A percentile compares a stretch with the other conserved stretches of the same genome.
phyloP scores from a whole-genome alignment of 2,329 filamentous ascomycete species.

The Falciphora oryzae region DNA sequence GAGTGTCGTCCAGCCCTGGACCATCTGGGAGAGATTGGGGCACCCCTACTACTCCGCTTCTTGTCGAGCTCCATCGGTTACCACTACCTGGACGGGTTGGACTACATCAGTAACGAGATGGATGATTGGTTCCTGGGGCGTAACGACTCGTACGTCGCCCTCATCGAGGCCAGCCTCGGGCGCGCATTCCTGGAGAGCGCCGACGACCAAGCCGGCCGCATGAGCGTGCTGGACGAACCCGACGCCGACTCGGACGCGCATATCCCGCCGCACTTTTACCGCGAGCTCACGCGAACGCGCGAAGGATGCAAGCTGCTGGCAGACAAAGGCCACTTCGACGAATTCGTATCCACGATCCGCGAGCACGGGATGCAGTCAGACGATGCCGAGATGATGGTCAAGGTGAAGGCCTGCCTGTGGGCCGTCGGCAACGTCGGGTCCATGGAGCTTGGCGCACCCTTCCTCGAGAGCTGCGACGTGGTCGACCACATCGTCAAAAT shows the following conservation, averaged over 20 bases:
- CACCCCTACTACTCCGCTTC: conserved; percentile 85
- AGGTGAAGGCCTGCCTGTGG: conserved; percentile 96
- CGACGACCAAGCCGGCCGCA: conserved; percentile 48
- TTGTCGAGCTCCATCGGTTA: conserved; percentile 95
- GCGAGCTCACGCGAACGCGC: conserved; percentile 84
- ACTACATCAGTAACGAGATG: conserved; percentile 99
- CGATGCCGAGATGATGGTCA: conserved; percentile 78
- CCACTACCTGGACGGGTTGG: conserved; percentile 91
- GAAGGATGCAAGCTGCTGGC: conserved; percentile 87
- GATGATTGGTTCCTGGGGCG: conserved; percentile 98
- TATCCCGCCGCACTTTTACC: conserved; percentile 96
- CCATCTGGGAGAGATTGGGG: conserved; percentile 93
- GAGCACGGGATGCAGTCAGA: conserved; percentile 82
- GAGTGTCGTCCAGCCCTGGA: conserved; percentile 92
- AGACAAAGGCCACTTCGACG: conserved; percentile 93
- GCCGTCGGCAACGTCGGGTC: conserved; percentile 96
- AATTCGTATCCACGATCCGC: conserved; percentile 83
- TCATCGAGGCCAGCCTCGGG: conserved; percentile 94
- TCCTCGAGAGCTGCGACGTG: conserved; percentile 84
- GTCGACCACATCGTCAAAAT: conserved; percentile 83
- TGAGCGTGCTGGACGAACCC: conserved; percentile 51
- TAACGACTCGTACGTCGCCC: conserved; percentile 90
- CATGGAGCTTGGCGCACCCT: conserved; percentile 94
- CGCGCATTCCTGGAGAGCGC: conserved; percentile 51
- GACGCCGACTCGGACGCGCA: conserved; percentile 51